phyloP scores from a whole-genome alignment of 345 rosid genomes.

The Ceriops decandra region DNA sequence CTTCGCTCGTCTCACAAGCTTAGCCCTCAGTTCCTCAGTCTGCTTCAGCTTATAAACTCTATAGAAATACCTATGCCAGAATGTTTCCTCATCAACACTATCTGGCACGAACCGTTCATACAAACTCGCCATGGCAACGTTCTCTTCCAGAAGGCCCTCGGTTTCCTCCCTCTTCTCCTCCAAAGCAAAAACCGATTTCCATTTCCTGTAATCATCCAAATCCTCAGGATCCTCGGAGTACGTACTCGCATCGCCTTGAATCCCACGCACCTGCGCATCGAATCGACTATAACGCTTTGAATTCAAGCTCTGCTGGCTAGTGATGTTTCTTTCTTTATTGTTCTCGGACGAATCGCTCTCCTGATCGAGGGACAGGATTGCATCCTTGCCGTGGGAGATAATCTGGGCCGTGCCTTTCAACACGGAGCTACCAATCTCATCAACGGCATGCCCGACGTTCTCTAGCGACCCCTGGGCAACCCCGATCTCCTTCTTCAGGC shows the following conservation, averaged over 20 bases:
- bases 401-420: conserved; percentile 71
- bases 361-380: conserved; percentile 53
- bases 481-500: conserved; percentile 73
- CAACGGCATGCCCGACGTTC: conserved; percentile 54
- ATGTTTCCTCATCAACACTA: conserved; percentile 56
- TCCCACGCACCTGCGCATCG: conserved; percentile 58
- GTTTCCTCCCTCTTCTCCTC: conserved; percentile 46
- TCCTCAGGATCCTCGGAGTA: conserved; percentile 76
- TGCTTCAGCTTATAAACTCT: conserved; percentile 70
- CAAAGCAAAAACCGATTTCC: conserved; percentile 58
- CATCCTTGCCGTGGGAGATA: conserved; percentile 80
- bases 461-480: conserved; percentile 79
- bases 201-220: conserved; percentile 54
- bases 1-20: conserved; percentile 74
- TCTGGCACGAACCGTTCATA: conserved; percentile 54
- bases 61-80: conserved; percentile 77
- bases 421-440: conserved; percentile 60
- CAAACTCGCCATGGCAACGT: conserved; percentile 44
- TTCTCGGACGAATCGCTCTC: conserved; percentile 56
- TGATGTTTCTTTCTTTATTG: conserved; percentile 21
- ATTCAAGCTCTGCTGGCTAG: conserved; percentile 33
- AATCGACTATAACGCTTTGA: conserved; percentile 67
- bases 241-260: conserved; percentile 65
- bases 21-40: conserved; percentile 80
- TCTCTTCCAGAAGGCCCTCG: conserved; percentile 49